Base-by-base conservation (phyloP, 768 basidiomycete genomes). In the Coprinopsis cinerea region DNA sequence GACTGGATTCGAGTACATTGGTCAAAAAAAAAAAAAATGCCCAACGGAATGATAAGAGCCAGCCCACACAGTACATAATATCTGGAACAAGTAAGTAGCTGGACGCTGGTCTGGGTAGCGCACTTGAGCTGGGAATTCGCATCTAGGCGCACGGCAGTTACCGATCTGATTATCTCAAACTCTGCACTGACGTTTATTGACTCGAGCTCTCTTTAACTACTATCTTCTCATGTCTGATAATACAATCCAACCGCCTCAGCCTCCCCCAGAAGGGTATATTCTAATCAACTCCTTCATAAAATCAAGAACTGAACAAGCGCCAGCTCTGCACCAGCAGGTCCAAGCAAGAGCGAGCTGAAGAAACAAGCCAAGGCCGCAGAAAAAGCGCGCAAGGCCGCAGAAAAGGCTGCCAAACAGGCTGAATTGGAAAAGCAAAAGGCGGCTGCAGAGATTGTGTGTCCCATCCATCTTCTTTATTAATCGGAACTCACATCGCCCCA, bases 311-410 rank as follows among this genome's bases (percentile, higher is more conserved):
- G n/a, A 24, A 47, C 45, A 52, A 26, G 17, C 24, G 13, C 11
- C 47, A 65, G 64, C 42, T 44, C 43, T 30, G 69, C 58, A 2
- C 28, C 40, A 14, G 65, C 51, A 34, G 86, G 77, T 11, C 90
- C 83, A 5, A 82, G 85, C 48, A 97, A 96, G 71, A 89, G 74
- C 59, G 92, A 94, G 59, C 65, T 92, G 51, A 97, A 98, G 75
- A 93, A 92, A 69, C 81, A 83, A 26, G 86, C 86, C 26, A 97
- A 96, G 66, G 86, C 87, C 41, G 85, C 83, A 11, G 90, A 93
- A 69, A 97, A 97, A 57, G 88, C 85, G 41, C 82, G 82, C 68
- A 93, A 91, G 64, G 85, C 84, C 5, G 88, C 88, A 36, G 92
- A 93, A 65, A 86, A 85, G 58, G 87, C 82, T 4, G 88, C 86